A percentile compares a stretch with the other conserved stretches of the same genome.
Conservation (phyloP, 106 monocot species). For the Alisma plantagoaquatica region DNA sequence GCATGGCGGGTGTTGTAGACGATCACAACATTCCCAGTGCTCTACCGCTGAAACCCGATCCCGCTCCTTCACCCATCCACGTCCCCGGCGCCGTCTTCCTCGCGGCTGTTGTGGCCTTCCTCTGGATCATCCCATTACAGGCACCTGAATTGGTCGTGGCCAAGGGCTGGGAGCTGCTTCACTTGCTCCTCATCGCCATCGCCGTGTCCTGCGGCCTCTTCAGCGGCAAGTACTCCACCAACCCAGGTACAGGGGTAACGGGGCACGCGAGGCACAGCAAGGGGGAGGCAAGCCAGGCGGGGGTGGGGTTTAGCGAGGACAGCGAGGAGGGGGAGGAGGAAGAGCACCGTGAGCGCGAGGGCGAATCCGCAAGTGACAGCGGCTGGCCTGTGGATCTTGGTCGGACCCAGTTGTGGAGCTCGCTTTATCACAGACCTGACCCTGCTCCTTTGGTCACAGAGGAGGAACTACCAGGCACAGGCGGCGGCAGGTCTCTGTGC, state of each 20-base stretch:
- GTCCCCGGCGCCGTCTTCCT: slow-evolving; percentile 22
- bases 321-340: slow-evolving; percentile 13
- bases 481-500: slow-evolving; percentile 19
- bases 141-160: slow-evolving; percentile 20
- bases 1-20: slow-evolving; percentile 28
- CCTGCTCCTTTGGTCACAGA: slow-evolving; percentile 17
- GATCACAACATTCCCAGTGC: neutral
- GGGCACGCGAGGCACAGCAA: too few relatives aligned
- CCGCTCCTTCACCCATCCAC: neutral
- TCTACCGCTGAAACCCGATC: neutral
- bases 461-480: slow-evolving; percentile 2
- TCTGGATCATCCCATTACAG: slow-evolving; percentile 36
- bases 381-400: too few relatives aligned
- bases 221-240: slow-evolving; percentile 41
- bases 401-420: slow-evolving; percentile 30
- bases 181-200: slow-evolving; percentile 56
- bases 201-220: slow-evolving; percentile 63
- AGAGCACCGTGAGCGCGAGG: neutral
- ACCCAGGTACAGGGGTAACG: too few relatives aligned
- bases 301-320: slow-evolving; percentile 19
- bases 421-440: slow-evolving; percentile 22
- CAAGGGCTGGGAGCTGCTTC: slow-evolving; percentile 50
- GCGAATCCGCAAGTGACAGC: neutral
- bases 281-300: slow-evolving; percentile 18
- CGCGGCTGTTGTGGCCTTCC: slow-evolving; percentile 20